Evolutionary conservation across 345 rosid species (phyloP).

Genomic region (Ceriops tagal): DNA sequence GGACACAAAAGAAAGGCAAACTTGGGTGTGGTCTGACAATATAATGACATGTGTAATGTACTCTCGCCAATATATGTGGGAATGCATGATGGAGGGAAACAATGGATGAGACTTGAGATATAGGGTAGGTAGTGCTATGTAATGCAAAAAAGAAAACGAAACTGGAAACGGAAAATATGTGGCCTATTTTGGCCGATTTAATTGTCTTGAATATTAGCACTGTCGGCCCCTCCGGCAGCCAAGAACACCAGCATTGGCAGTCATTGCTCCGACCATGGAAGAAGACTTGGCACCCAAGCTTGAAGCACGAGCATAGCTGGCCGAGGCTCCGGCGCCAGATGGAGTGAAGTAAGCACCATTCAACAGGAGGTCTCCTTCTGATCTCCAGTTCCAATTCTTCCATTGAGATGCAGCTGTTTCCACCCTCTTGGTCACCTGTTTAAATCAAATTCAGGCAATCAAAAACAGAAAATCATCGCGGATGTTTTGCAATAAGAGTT

Average conservation of each 20-base stretch:
- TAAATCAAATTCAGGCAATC: neutral
- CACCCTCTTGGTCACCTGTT: constrained; percentile 88
- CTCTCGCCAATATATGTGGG: constrained; percentile 45
- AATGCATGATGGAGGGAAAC: constrained; percentile 21
- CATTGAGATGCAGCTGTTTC: constrained; percentile 51
- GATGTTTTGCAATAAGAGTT: neutral
- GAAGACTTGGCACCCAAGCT: constrained; percentile 92
- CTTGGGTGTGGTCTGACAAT: constrained; percentile 9
- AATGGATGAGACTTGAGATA: constrained; percentile 18
- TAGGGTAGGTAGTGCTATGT: constrained; percentile 10
- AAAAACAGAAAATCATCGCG: neutral
- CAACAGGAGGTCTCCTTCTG: constrained; percentile 79
- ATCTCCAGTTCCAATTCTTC: constrained; percentile 90
- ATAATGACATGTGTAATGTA: constrained; percentile 44
- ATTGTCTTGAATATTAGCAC: constrained; percentile 40
- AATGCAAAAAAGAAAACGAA: constrained; percentile 6
- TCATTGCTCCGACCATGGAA: constrained; percentile 65
- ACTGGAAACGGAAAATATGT: constrained; percentile 1
- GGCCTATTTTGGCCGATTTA: constrained; percentile 32
- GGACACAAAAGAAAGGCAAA: constrained; percentile 20
- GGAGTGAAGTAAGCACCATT: constrained; percentile 89
- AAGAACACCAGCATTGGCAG: constrained; percentile 68
- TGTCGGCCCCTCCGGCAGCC: constrained; percentile 51
- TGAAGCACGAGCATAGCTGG: constrained; percentile 85
- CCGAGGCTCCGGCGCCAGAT: constrained; percentile 79